Evolutionary conservation across 2,329 filamentous ascomycete genomes (phyloP), one percentile per base, ranked within the genome.

Genomic region (Hymenoscyphus albidus): DNA sequence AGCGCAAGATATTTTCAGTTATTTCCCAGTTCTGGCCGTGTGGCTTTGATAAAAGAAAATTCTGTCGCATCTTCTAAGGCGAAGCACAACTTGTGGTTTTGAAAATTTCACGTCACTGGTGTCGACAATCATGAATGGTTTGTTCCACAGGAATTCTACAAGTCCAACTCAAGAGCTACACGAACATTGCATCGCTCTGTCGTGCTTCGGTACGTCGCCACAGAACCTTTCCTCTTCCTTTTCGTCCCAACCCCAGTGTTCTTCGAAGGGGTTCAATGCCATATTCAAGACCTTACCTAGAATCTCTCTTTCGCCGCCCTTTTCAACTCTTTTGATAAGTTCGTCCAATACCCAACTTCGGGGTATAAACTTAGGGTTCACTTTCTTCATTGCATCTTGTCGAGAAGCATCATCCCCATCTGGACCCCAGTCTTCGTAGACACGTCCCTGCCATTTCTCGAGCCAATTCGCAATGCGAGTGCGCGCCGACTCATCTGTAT

Each of bases 261-360:
- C 94, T 64, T 92, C 83, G 73, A 97, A 99, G 0, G 95, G 95
- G 72, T 92, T 82, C 51, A 94, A 79, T 2, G 88, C 86, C 88
- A 98, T 90, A 56, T 92, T 85, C 88, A 96, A 92, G 31, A 95
- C 82, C 38, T 88, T 83, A 13, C 85, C 81, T 56, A 99, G 76
- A 42, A 98, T 88, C 9, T 93, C 88, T 63, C 91, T 83, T 73
- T 99, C 93, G 2, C 88, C 86, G 61, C 88, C 87, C 75, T 91
- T 91, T 77, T 98, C 92, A 0, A 98, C 93, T 10, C 92, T 85
- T 57, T 90, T 86, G 70, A 99, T 98, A 14, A 99, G 77, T 77
- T 99, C 95, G 75, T 98, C 94, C 22, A 99, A 81, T 61, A 99
- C 86, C 93, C 94, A 99, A 18, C 90, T 88, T 58, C 93, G 85